phyloP scores from a whole-genome alignment of 495 filamentous ascomycete species.

The Aspergillus ellipticus region DNA sequence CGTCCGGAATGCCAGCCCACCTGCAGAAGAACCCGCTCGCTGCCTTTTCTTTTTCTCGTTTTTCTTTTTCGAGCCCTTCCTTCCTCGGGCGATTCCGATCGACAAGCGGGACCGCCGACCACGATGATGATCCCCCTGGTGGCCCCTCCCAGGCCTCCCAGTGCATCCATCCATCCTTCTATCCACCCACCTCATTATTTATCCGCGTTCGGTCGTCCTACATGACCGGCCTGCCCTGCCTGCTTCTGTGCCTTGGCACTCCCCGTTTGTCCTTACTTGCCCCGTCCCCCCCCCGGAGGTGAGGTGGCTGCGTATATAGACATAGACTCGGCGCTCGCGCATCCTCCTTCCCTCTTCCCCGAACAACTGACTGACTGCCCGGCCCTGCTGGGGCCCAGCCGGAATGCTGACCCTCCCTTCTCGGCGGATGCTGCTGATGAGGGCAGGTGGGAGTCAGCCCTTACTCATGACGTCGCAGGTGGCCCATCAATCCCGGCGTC shows the following conservation, averaged over 20 bases:
- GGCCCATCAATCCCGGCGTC: not conserved
- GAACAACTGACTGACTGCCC: not conserved
- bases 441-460: not conserved
- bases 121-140: slow-evolving; percentile 1
- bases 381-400: not conserved
- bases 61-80: not conserved
- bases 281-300: not conserved
- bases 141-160: not conserved
- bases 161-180: not conserved
- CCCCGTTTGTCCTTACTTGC: not conserved
- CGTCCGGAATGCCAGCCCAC: not conserved
- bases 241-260: not conserved
- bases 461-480: not conserved
- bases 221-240: not conserved
- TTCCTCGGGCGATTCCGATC: not conserved
- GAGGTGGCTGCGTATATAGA: not conserved
- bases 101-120: not conserved
- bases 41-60: not conserved
- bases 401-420: not conserved
- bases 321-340: not conserved
- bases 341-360: not conserved
- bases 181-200: no score
- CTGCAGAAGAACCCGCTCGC: not conserved
- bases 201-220: not conserved
- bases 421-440: not conserved